phyloP scores from a whole-genome alignment of 2,329 filamentous ascomycete species.

The Endoconidiophora polonica region DNA sequence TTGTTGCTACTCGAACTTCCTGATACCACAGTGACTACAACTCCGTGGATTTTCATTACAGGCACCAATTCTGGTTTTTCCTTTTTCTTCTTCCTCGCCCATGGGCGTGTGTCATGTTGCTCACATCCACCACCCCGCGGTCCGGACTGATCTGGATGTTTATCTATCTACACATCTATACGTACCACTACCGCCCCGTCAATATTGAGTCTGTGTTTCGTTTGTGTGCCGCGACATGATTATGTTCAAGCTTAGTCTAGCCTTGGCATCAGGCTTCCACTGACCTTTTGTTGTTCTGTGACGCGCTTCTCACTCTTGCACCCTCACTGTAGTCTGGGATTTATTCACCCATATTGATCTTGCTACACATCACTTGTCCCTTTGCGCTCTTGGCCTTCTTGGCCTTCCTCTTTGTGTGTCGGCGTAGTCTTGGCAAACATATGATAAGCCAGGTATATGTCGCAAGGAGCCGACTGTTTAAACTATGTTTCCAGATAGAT shows the following conservation, averaged over 20 bases:
- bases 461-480: slow-evolving; percentile 2
- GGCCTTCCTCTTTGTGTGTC: not conserved
- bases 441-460: not conserved
- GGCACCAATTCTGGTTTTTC: not conserved
- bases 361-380: not conserved
- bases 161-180: not conserved
- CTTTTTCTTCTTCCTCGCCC: no score
- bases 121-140: no score
- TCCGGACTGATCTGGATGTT: no score
- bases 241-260: no score
- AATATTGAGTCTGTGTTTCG: not conserved
- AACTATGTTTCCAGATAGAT: slow-evolving; percentile 3
- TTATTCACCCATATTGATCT: not conserved
- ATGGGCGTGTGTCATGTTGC: no score
- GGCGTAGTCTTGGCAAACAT: not conserved
- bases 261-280: no score
- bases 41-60: not conserved
- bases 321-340: not conserved
- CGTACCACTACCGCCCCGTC: not conserved
- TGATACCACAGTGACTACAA: not conserved
- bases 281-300: no score
- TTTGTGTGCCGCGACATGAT: no score
- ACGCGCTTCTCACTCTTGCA: no score
- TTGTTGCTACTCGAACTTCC: no score
- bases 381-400: no score